phyloP scores from a whole-genome alignment of 2,329 filamentous ascomycete genomes.

The Fusarium penzigii region DNA sequence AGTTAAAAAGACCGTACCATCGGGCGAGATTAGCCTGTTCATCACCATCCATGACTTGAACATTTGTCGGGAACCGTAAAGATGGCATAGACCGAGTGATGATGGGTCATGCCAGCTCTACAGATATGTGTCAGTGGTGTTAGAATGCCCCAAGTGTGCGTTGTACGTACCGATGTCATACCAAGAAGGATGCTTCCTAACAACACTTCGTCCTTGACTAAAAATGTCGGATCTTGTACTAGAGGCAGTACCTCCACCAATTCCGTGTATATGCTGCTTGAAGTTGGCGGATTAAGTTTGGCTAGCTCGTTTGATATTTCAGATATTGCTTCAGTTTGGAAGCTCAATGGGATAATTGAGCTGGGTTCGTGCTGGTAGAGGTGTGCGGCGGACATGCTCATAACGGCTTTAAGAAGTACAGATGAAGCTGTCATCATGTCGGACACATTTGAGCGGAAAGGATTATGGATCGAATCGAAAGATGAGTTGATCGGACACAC shows the following conservation, averaged over 20 bases:
- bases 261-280: neutral
- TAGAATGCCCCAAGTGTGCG: too few species aligned
- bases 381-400: conserved; percentile 21
- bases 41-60: conserved; percentile 12
- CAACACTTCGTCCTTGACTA: conserved; percentile 11
- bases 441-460: conserved; percentile 14
- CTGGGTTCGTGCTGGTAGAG: conserved; percentile 4
- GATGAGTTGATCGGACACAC: conserved; percentile 12
- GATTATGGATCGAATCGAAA: conserved; percentile 15
- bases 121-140: too few species aligned
- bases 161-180: conserved; percentile 14
- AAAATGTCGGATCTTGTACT: neutral
- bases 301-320: conserved; percentile 3
- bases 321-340: conserved; percentile 18
- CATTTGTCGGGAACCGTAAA: conserved; percentile 9
- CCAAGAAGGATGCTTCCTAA: conserved; percentile 14
- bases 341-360: neutral
- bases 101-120: conserved; percentile 19
- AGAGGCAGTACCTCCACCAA: too few species aligned
- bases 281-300: neutral
- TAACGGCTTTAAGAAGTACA: conserved; percentile 7
- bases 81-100: conserved; percentile 7
- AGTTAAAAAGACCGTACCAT: neutral
- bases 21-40: neutral
- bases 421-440: conserved; percentile 10